Conservation (phyloP, 2,329 filamentous ascomycete species). For the Dactylellina drechsleri region DNA sequence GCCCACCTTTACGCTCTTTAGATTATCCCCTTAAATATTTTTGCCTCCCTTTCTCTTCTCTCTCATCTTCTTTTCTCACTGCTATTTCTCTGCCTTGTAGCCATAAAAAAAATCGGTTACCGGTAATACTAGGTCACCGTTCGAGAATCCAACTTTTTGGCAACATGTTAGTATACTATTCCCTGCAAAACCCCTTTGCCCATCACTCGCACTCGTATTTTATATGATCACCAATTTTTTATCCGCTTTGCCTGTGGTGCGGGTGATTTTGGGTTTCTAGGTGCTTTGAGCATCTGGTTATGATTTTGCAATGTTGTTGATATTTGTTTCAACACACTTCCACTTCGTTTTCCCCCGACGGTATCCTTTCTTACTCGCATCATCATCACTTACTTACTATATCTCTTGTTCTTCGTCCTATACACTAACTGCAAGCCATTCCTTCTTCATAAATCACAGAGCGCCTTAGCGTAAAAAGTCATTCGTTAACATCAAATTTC, state of each 20-base stretch:
- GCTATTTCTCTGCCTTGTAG: background rate
- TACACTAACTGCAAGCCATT: no score
- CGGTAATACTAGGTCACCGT: background rate
- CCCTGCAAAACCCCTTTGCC: background rate
- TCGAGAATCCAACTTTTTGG: slow-evolving; percentile 9
- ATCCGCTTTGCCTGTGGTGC: no score
- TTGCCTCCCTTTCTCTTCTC: background rate
- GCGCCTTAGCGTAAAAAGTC: no score
- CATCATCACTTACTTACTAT: no score
- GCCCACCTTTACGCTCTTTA: slow-evolving; percentile 2
- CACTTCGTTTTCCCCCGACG: no score
- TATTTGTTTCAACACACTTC: background rate
- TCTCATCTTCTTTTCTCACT: background rate
- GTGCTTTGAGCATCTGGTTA: background rate
- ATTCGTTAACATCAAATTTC: no score
- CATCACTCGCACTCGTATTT: background rate
- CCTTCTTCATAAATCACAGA: no score
- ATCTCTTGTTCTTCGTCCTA: no score
- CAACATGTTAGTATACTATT: slow-evolving; percentile 12
- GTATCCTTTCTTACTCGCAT: no score
- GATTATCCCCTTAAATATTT: slow-evolving; percentile 8
- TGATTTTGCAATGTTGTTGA: slow-evolving; percentile 9
- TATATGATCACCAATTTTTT: no score
- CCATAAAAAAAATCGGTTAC: background rate
- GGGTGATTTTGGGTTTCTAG: no score